Evolutionary conservation across 805 yeast genomes (phyloP).

Genomic region (Candida glaebosa): DNA sequence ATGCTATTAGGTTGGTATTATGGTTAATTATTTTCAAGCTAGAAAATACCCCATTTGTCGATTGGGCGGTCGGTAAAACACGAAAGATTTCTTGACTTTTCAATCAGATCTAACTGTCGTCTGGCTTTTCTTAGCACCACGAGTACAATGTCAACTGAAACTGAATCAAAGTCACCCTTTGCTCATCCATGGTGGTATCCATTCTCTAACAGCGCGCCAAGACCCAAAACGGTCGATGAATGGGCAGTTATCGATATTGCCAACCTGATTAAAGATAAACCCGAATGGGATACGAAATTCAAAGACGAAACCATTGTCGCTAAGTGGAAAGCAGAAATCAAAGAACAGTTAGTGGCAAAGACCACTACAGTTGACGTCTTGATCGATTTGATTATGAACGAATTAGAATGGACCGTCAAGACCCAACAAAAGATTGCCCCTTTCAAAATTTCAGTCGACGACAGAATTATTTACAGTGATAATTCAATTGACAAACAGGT

Average conservation of each 20-base stretch:
- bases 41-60: too few relatives aligned
- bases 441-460: constrained; percentile 18
- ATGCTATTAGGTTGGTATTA: too few relatives aligned
- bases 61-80: too few relatives aligned
- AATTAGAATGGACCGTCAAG: constrained; percentile 26
- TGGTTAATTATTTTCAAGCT: too few relatives aligned
- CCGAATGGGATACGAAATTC: constrained; percentile 17
- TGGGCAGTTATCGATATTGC: constrained; percentile 15
- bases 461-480: constrained; percentile 18
- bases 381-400: constrained; percentile 22
- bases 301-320: constrained; percentile 11
- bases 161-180: constrained; percentile 11
- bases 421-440: constrained; percentile 9
- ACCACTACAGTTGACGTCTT: constrained; percentile 9
- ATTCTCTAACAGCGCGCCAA: constrained; percentile 11
- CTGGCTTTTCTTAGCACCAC: neutral
- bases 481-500: constrained; percentile 10
- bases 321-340: constrained; percentile 20
- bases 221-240: constrained; percentile 13
- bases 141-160: neutral
- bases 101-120: too few relatives aligned
- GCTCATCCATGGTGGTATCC: constrained; percentile 16
- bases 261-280: constrained; percentile 14
- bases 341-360: constrained; percentile 10
- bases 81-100: too few relatives aligned